These are phyloP conservation scores for Fusarium udum DNA, from an alignment of 2,329 filamentous ascomycete genomes.

Conservation along the genomic window DNA sequence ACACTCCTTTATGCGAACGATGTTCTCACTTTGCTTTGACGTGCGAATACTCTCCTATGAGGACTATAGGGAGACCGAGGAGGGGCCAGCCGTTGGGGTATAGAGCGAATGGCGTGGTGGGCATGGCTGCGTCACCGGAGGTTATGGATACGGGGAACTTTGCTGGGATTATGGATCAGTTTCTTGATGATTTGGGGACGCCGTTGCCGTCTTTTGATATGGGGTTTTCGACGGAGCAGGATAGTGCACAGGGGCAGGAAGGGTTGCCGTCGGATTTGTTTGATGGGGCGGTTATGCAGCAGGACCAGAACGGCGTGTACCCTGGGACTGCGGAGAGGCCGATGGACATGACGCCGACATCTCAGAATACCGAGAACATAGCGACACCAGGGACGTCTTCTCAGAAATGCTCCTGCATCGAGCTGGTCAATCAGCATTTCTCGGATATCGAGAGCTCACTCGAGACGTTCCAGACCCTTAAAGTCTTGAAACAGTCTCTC, in stretches of 20 bases:
- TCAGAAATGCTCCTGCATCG: conserved; percentile 4
- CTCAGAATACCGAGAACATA: not conserved
- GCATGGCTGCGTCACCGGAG: not conserved
- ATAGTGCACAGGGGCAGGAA: not conserved
- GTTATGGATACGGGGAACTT: not conserved
- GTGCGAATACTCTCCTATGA: conserved; percentile 27
- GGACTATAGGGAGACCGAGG: conserved; percentile 4
- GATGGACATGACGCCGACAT: not conserved
- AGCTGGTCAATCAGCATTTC: conserved; percentile 12
- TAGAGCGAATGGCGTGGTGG: not conserved
- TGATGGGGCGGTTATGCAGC: not conserved
- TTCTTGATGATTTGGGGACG: not conserved
- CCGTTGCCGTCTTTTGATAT: not conserved
- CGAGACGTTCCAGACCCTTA: conserved; percentile 13
- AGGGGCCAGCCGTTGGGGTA: not conserved
- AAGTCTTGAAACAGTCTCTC: conserved; percentile 3
- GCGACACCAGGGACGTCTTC: accelerated
- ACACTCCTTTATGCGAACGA: conserved; percentile 27
- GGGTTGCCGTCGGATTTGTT: not conserved
- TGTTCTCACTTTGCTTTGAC: conserved; percentile 29
- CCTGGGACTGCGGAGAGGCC: not conserved
- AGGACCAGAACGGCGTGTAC: not conserved
- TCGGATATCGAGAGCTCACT: conserved; percentile 3
- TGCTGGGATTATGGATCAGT: conserved; percentile 13
- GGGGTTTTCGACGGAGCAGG: not conserved